A percentile compares a stretch with the other conserved stretches of the same genome.
phyloP scores from a whole-genome alignment of 768 basidiomycete genomes.

The Lentinula boryana region DNA sequence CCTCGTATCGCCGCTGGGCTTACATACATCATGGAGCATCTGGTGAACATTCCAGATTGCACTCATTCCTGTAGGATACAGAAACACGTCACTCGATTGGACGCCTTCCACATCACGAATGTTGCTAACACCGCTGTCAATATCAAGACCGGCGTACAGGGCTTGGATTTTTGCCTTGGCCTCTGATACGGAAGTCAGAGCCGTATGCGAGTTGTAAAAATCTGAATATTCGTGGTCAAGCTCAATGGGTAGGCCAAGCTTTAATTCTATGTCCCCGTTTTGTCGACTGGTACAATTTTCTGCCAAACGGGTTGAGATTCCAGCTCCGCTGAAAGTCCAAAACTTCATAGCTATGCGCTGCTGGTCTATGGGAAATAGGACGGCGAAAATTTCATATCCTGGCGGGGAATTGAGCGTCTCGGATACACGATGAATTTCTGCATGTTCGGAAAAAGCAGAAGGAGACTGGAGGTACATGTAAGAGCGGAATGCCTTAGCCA shows the following conservation, averaged over 20 bases:
- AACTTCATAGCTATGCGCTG: conserved; percentile 71
- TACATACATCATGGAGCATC: conserved; percentile 46
- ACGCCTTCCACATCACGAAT: conserved; percentile 66
- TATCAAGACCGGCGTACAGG: neutral
- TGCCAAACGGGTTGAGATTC: conserved; percentile 83
- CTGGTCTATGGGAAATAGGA: conserved; percentile 55
- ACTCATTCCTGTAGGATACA: conserved; percentile 86
- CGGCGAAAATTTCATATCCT: conserved; percentile 59
- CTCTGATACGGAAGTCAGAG: neutral
- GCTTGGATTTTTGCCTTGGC: neutral
- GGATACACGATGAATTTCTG: conserved; percentile 67
- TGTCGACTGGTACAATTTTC: conserved; percentile 75
- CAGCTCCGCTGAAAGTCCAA: conserved; percentile 93
- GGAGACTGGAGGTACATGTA: conserved; percentile 1
- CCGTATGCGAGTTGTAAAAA: neutral
- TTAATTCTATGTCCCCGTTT: conserved; percentile 38
- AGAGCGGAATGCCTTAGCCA: conserved; percentile 56
- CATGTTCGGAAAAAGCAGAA: neutral
- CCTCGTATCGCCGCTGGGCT: conserved; percentile 61
- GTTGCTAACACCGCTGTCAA: conserved; percentile 22
- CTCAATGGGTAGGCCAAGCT: conserved; percentile 36
- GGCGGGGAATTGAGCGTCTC: conserved; percentile 69
- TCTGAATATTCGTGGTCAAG: neutral
- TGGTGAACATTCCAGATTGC: conserved; percentile 92
- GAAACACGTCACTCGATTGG: conserved; percentile 83